Percentiles rank a stretch among this genome's conserved stretches.
Evolutionary conservation across 805 yeast species (phyloP).

Genomic region (Suhomyces vadensis): DNA sequence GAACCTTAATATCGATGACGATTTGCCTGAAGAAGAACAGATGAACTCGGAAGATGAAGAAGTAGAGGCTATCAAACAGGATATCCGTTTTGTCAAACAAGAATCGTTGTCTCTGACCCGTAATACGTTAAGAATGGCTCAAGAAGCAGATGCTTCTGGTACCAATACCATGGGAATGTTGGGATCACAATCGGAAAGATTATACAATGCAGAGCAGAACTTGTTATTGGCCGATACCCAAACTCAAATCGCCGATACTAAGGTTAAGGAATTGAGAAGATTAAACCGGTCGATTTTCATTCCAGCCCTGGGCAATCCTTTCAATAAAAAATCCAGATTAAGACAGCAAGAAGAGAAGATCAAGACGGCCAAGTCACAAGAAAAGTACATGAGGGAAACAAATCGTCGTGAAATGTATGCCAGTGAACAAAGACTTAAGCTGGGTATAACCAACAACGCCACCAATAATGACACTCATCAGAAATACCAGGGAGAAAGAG

Average conservation of each 20-base stretch:
- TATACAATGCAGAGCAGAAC: conserved; percentile 77
- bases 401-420: conserved; percentile 59
- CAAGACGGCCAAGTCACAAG: conserved; percentile 60
- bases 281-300: conserved; percentile 80
- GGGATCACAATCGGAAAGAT: conserved; percentile 89
- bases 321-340: conserved; percentile 75
- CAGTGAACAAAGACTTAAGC: conserved; percentile 68
- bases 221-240: conserved; percentile 78
- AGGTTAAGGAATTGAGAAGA: conserved; percentile 75
- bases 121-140: conserved; percentile 65
- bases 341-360: conserved; percentile 72
- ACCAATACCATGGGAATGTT: conserved; percentile 83
- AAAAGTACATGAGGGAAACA: conserved; percentile 60
- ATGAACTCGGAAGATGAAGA: conserved; percentile 77
- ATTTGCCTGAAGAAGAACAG: conserved; percentile 36
- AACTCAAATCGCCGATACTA: conserved; percentile 76
- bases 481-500: conserved; percentile 53
- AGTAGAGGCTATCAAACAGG: conserved; percentile 80
- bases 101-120: conserved; percentile 84
- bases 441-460: conserved; percentile 52
- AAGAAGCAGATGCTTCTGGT: conserved; percentile 48
- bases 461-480: conserved; percentile 37
- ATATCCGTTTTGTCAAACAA: conserved; percentile 79
- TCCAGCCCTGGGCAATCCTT: conserved; percentile 80
- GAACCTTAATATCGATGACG: conserved; percentile 39